Evolutionary conservation across 2,329 filamentous ascomycete genomes (phyloP), one percentile per base, ranked within the genome.

Genomic region (Penicillium sp.): DNA sequence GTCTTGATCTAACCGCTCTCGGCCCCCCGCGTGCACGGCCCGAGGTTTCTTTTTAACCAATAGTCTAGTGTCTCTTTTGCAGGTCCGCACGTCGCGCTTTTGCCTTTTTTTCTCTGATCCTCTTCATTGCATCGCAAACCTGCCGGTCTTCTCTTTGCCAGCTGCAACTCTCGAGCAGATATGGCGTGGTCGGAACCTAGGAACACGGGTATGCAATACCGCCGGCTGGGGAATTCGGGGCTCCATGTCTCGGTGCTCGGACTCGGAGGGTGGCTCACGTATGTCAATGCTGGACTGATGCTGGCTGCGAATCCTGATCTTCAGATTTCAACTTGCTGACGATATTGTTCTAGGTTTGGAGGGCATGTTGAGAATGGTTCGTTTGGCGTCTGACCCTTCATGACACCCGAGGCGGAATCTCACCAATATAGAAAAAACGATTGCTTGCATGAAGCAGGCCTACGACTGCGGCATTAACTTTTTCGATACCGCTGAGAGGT

Each of bases 381-480:
- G 33, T 14, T 35, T 55, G 7, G 11, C 19, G 10, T 19, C 10
- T 40, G 16, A 13, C 42, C 22, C 13, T 33, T 33, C 11, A 40
- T 38, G 19, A 40, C 19, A 14, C 19, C 13, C 33, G 11, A n/a
- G 8, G 30, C 30, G 30, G 30, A 37, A 38, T 11, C 46, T 38
- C 4, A 45, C 13, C 10, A 10, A 22, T 14, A 3, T 49, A 49
- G 54, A 73, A 42, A 61, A 63, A 19, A 64, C 65, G 3, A 68
- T 69, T 38, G 59, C 70, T 0, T 82, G 80, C 70, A 74, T 83
- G 70, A 78, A 82, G 66, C 80, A 83, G 19, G 84, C 84, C 1
- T 87, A 84, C 67, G 82, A 86, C 68, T 76, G 79, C 55, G 84
- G 84, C 6, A 79, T 87, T 70, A 86, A 86, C 71, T 83, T 83